Evolutionary conservation across 2,329 filamentous ascomycete genomes (phyloP).

Genomic region (Falciphora oryzae): DNA sequence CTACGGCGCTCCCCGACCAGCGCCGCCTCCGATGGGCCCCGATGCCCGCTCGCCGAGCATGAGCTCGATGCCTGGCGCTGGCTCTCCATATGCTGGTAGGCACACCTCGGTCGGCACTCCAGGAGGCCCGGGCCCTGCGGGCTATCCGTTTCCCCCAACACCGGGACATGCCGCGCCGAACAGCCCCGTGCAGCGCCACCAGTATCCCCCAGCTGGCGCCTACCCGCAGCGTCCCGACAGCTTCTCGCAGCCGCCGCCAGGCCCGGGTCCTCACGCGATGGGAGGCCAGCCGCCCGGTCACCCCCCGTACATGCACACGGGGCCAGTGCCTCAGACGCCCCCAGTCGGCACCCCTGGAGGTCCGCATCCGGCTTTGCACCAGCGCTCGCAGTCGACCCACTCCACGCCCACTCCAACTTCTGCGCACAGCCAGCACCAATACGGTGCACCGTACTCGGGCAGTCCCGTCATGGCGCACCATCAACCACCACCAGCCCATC

Average conservation of each 20-base stretch:
- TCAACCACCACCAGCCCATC: constrained; percentile 35
- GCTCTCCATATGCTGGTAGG: constrained; percentile 34
- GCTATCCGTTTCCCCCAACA: constrained; percentile 45
- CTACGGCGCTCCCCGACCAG: constrained; percentile 35
- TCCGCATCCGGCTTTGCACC: constrained; percentile 32
- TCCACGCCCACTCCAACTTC: constrained; percentile 58
- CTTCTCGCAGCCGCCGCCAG: constrained; percentile 32
- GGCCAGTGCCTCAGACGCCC: constrained; percentile 41
- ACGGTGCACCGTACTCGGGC: constrained; percentile 41
- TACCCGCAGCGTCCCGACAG: constrained; percentile 39
- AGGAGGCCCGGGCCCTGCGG: constrained; percentile 25
- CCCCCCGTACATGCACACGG: constrained; percentile 33
- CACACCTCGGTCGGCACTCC: constrained; percentile 6
- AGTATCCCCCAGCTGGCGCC: constrained; percentile 37
- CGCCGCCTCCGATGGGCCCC: constrained; percentile 39
- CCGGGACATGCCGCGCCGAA: constrained; percentile 36
- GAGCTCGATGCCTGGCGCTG: constrained; percentile 33
- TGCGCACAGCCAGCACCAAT: constrained; percentile 52
- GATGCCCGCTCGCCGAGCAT: constrained; percentile 47
- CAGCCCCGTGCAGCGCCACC: constrained; percentile 47
- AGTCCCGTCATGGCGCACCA: constrained; percentile 46
- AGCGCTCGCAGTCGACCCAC: constrained; percentile 52
- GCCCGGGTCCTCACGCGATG: constrained; percentile 14
- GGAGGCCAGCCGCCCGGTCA: constrained; percentile 26
- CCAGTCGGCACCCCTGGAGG: constrained; percentile 39